Evolutionary conservation across 1,284 basidiomycete genomes (phyloP).

Genomic region (Testicularia cyperi): DNA sequence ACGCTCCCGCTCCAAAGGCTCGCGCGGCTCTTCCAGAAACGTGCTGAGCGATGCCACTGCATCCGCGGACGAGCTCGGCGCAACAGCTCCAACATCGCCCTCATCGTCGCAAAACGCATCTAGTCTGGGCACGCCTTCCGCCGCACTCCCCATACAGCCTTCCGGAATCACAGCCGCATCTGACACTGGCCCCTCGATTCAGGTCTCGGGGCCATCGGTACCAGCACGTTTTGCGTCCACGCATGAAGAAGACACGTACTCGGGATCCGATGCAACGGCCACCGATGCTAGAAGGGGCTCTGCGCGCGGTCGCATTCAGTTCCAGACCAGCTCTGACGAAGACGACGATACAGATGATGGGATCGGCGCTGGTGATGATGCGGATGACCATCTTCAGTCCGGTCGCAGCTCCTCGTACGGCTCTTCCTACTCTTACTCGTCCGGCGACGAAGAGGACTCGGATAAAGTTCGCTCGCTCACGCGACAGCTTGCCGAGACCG

Average conservation of each 20-base stretch:
- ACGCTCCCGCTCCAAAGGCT: neutral
- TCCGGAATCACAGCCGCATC: neutral
- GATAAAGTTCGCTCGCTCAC: conserved; percentile 71
- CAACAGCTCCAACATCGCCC: neutral
- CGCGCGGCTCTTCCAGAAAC: neutral
- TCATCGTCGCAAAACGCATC: neutral
- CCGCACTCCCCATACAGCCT: neutral
- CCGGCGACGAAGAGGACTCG: conserved; percentile 68
- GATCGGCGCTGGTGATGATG: conserved; percentile 13
- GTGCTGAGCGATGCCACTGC: conserved; percentile 17
- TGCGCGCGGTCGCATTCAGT: conserved; percentile 17
- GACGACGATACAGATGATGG: conserved; percentile 28
- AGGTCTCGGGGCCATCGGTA: too few species aligned
- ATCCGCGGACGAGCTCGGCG: conserved; percentile 9
- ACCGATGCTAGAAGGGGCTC: neutral
- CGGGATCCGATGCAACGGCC: conserved; percentile 13
- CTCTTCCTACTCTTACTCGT: conserved; percentile 29
- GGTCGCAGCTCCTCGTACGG: conserved; percentile 20
- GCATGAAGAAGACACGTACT: conserved; percentile 5
- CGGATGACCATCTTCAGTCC: conserved; percentile 20
- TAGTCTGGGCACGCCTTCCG: neutral
- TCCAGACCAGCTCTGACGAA: conserved; percentile 27
- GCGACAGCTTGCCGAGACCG: conserved; percentile 90
- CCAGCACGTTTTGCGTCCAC: too few species aligned
- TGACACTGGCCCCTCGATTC: neutral